phyloP scores from a whole-genome alignment of 306 rosid genomes.

The Delonix regia region DNA sequence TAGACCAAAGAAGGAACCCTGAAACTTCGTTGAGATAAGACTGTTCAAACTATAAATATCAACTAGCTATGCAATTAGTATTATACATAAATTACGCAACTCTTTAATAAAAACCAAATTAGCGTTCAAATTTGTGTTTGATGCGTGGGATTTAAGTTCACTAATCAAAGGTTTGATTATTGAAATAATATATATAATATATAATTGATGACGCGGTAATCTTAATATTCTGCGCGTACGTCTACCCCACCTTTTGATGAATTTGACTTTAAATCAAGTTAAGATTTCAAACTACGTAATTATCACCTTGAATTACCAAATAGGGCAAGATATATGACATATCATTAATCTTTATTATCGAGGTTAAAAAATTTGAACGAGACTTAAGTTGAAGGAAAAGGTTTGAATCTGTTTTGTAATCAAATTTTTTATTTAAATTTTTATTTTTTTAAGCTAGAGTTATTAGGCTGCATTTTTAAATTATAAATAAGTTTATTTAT shows the following conservation, averaged over 20 bases:
- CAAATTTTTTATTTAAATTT: too few relatives aligned
- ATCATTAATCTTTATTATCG: too few relatives aligned
- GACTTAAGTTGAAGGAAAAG: too few relatives aligned
- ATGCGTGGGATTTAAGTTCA: slow-evolving; percentile 35
- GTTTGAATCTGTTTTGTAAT: too few relatives aligned
- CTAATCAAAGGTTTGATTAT: not conserved
- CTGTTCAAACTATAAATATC: slow-evolving; percentile 16
- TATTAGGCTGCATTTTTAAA: too few relatives aligned
- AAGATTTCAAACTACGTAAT: too few relatives aligned
- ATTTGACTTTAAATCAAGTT: not conserved
- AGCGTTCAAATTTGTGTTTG: slow-evolving; percentile 30
- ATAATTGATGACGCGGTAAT: slow-evolving; percentile 8
- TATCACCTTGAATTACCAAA: too few relatives aligned
- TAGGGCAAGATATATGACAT: too few relatives aligned
- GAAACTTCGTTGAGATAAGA: slow-evolving; percentile 30
- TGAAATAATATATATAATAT: not conserved
- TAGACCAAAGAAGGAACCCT: not conserved
- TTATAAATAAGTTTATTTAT: too few relatives aligned
- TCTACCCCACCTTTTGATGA: not conserved
- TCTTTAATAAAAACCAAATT: slow-evolving; percentile 14
- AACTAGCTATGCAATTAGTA: not conserved
- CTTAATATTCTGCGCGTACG: not conserved
- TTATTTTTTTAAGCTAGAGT: too few relatives aligned
- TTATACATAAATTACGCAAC: not conserved
- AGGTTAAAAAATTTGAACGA: too few relatives aligned